phyloP scores from a whole-genome alignment of 371 early-diverging fungal genomes.

The Rhizopus stolonifer region DNA sequence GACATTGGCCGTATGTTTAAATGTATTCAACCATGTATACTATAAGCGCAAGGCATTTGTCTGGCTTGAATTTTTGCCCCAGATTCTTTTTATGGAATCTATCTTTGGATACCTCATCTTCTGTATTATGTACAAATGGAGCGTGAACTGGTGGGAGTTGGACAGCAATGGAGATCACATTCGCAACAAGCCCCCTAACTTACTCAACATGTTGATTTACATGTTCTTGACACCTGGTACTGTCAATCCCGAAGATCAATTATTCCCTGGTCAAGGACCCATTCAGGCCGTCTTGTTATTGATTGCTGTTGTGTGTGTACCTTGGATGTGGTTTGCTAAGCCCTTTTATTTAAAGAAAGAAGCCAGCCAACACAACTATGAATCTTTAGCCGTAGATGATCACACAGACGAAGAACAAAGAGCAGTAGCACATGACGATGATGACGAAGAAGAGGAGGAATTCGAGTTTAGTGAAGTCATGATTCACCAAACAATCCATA shows the following conservation, averaged over 20 bases:
- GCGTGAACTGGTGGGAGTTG: conserved; percentile 81
- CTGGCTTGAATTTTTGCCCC: conserved; percentile 91
- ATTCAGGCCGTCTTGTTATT: conserved; percentile 87
- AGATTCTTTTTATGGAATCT: conserved; percentile 89
- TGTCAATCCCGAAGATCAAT: conserved; percentile 68
- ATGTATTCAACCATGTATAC: conserved; percentile 90
- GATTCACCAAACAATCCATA: conserved; percentile 98
- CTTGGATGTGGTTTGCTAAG: conserved; percentile 98
- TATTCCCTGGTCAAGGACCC: conserved; percentile 86
- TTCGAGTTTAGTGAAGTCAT: conserved; percentile 94
- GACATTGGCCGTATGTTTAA: conserved; percentile 92
- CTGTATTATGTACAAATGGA: conserved; percentile 97
- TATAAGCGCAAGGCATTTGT: conserved; percentile 83
- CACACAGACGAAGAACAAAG: conserved; percentile 25
- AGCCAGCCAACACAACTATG: conserved; percentile 79
- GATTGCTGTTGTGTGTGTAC: conserved; percentile 89
- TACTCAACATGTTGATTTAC: conserved; percentile 97
- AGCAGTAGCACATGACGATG: conserved; percentile 22
- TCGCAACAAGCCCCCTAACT: conserved; percentile 82
- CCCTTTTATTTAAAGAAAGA: conserved; percentile 85
- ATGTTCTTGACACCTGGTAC: conserved; percentile 98
- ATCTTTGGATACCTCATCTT: conserved; percentile 97
- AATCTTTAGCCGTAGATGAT: conserved; percentile 52
- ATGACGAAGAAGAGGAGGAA: conserved; percentile 54
- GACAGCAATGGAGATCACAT: conserved; percentile 69